Base-by-base conservation (phyloP, 257 asterid species). In the Verbascum thapsus region DNA sequence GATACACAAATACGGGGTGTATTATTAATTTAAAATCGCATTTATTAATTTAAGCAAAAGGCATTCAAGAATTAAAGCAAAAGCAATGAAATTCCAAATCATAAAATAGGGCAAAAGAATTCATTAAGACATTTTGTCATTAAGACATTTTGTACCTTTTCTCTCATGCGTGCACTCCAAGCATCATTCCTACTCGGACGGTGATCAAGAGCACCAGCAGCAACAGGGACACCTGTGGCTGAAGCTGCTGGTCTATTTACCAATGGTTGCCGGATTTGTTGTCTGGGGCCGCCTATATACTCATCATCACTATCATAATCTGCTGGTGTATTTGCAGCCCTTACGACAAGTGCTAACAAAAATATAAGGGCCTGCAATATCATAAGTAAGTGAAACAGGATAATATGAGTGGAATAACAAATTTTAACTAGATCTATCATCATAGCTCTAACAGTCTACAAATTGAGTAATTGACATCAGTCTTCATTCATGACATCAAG, bases 121-220 rank as follows among this genome's bases (percentile, higher is more conserved):
- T 53, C n/a, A n/a, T n/a, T n/a, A n/a, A n/a, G n/a, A n/a, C n/a
- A n/a, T n/a, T n/a, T n/a, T n/a, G n/a, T n/a, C n/a, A n/a, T 60
- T n/a, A 9, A 39, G 57, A 6, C 6, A 47, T 56, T 15, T 38
- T 30, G 61, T 43, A 88, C 99, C 99, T 94, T 94, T 71, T 90
- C 98, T 75, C 95, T 77, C 98, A 94, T 94, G 26, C 99, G 96
- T 49, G 92, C 65, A 70, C 99, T 94, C 99, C 99, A 94, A 58
- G 99, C 97, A 71, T 94, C 99, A 42, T 72, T 94, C 72, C 98
- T 84, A 65, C 92, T 90, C 8, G 97, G 88, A 70, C 95, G 99
- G 17, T 85, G 84, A 65, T 94, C 99, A 53, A 81, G 85, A 43
- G 85, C 61, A 70, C 80, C 88, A 64, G 86, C n/a, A n/a, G n/a